Evolutionary conservation across 1,284 basidiomycete species (phyloP).

Genomic region (Athelia sp.): DNA sequence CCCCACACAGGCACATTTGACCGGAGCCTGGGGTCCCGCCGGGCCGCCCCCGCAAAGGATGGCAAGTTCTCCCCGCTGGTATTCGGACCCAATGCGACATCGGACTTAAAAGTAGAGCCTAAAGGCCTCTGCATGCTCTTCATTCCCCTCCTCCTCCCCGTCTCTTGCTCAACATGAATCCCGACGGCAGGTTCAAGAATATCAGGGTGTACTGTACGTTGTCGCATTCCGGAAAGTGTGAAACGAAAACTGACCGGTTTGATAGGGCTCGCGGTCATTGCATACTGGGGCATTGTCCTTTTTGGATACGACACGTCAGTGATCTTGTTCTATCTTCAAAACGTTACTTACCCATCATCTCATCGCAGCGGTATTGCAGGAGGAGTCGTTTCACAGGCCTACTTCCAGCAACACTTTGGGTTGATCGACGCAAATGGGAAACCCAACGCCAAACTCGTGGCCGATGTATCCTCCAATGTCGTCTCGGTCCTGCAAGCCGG

Average conservation of each 20-base stretch:
- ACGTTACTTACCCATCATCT: constrained; percentile 16
- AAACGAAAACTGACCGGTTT: not conserved
- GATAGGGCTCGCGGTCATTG: constrained; percentile 64
- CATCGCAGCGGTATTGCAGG: constrained; percentile 51
- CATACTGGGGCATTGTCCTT: constrained; percentile 74
- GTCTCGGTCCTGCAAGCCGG: constrained; percentile 79
- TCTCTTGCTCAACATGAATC: too few relatives aligned
- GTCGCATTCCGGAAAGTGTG: not conserved
- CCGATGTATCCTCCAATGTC: constrained; percentile 56
- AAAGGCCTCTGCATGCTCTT: too few relatives aligned
- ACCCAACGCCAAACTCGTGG: constrained; percentile 27
- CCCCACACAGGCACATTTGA: too few relatives aligned
- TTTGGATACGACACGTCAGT: constrained; percentile 76
- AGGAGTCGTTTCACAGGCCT: constrained; percentile 57
- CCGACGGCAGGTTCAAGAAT: constrained; percentile 37
- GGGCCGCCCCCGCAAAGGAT: too few relatives aligned
- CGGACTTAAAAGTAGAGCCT: too few relatives aligned
- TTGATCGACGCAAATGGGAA: constrained; percentile 38
- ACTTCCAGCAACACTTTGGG: constrained; percentile 62
- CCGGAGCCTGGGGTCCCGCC: too few relatives aligned
- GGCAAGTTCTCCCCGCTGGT: too few relatives aligned
- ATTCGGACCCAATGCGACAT: too few relatives aligned
- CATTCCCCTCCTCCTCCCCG: too few relatives aligned
- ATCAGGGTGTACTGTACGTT: constrained; percentile 54
- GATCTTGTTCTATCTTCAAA: constrained; percentile 1